These are phyloP conservation scores for Nothomitra cinnamomea DNA, from an alignment of 2,329 filamentous ascomycete species.

Conservation along the genomic window DNA sequence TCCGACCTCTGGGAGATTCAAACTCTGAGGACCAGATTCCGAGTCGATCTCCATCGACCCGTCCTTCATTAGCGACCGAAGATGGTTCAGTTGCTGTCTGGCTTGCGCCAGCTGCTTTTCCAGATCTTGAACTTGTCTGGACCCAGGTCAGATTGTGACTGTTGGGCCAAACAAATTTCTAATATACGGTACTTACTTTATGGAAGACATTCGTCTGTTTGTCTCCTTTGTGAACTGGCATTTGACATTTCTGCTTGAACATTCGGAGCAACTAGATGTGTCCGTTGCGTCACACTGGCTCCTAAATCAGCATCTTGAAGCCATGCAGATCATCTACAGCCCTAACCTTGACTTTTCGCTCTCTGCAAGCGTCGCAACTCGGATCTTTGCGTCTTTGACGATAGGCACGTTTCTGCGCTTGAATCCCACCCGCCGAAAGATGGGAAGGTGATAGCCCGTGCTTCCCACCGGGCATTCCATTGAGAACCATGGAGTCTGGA, in stretches of 20 bases:
- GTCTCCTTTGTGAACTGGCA: slow-evolving; percentile 99
- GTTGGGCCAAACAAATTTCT: slow-evolving; percentile 1
- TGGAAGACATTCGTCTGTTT: slow-evolving; percentile 95
- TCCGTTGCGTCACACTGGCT: slow-evolving; percentile 84
- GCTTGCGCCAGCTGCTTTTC: slow-evolving; percentile 77
- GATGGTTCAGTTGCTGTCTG: slow-evolving; percentile 59
- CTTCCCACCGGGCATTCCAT: slow-evolving; percentile 14
- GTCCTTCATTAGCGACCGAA: slow-evolving; percentile 47
- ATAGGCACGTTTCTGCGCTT: slow-evolving; percentile 78
- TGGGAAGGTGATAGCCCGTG: slow-evolving; percentile 1
- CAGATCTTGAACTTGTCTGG: slow-evolving; percentile 77
- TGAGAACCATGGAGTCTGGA: slow-evolving; percentile 15
- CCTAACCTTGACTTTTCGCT: slow-evolving; percentile 48
- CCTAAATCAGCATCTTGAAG: slow-evolving; percentile 1
- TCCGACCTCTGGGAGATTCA: slow-evolving; percentile 38
- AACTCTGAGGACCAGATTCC: slow-evolving; percentile 4
- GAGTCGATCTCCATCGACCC: slow-evolving; percentile 26
- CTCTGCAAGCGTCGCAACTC: slow-evolving; percentile 90
- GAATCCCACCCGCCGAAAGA: slow-evolving; percentile 2
- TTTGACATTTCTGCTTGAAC: slow-evolving; percentile 87
- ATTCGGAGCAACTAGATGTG: slow-evolving; percentile 90
- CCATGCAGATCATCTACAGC: neutral
- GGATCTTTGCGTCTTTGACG: slow-evolving; percentile 90
- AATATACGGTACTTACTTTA: slow-evolving; percentile 45
- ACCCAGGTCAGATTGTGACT: neutral